Evolutionary conservation across 1,139 yeast genomes (phyloP).

Genomic region (Lipomyces yarrowii): DNA sequence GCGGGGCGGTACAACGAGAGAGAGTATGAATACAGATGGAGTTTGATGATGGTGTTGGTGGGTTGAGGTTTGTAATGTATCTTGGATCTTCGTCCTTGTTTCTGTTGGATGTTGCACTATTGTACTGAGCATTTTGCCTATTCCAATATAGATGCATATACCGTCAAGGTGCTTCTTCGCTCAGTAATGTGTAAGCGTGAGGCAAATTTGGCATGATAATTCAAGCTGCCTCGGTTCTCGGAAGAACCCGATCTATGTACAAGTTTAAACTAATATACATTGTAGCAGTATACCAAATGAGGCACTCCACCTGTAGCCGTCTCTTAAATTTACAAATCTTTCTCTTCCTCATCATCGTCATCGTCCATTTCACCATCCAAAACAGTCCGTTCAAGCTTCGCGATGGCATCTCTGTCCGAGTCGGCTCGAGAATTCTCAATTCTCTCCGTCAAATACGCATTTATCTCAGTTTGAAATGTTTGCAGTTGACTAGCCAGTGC

Average conservation of each 20-base stretch:
- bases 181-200: neutral
- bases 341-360: constrained; percentile 33
- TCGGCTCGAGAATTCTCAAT: constrained; percentile 47
- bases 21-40: neutral
- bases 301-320: neutral
- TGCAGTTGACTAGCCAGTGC: constrained; percentile 14
- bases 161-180: neutral
- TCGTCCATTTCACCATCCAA: constrained; percentile 33
- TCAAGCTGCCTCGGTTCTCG: neutral
- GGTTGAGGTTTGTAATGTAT: neutral
- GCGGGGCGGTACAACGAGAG: neutral
- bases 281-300: neutral
- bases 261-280: neutral
- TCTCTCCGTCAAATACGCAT: constrained; percentile 49
- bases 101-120: constrained; percentile 1
- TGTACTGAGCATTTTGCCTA: neutral
- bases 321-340: neutral
- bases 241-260: neutral
- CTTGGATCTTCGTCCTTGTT: neutral
- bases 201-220: neutral
- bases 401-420: constrained; percentile 47
- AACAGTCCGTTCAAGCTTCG: constrained; percentile 33
- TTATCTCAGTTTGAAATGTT: constrained; percentile 31
- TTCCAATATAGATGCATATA: neutral
- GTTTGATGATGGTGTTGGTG: neutral